Percentiles rank a stretch among this genome's conserved stretches.
These are phyloP conservation scores for Lactarius tabidus DNA, from an alignment of 768 basidiomycete genomes.

Conservation along the genomic window DNA sequence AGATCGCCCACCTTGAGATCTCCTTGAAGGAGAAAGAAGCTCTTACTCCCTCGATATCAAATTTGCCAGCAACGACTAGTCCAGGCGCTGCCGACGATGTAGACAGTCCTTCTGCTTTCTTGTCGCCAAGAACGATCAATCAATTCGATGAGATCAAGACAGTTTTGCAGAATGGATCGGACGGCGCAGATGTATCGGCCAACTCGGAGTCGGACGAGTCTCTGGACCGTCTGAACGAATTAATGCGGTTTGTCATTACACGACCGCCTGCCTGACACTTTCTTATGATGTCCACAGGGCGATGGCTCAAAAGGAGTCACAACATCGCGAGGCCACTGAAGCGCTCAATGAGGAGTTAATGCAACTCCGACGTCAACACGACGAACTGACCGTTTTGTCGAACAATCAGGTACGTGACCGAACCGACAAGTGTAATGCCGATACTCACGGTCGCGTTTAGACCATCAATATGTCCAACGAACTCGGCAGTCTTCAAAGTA, in stretches of 20 bases:
- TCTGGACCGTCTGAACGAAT: constrained; percentile 77
- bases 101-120: constrained; percentile 31
- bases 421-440: not conserved
- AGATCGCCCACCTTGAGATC: constrained; percentile 72
- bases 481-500: constrained; percentile 65
- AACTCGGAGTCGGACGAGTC: constrained; percentile 62
- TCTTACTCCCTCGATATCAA: constrained; percentile 1
- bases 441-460: constrained; percentile 36
- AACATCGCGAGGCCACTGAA: constrained; percentile 79
- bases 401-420: constrained; percentile 67
- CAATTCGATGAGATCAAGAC: constrained; percentile 73
- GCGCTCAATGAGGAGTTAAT: constrained; percentile 61
- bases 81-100: constrained; percentile 12
- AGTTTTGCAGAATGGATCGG: constrained; percentile 50
- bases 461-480: constrained; percentile 85
- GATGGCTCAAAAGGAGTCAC: constrained; percentile 96
- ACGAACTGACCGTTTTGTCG: constrained; percentile 75
- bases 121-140: constrained; percentile 69
- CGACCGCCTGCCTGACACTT: constrained; percentile 18
- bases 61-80: constrained; percentile 3
- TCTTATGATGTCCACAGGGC: constrained; percentile 48
- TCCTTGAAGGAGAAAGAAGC: constrained; percentile 41
- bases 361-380: constrained; percentile 72
- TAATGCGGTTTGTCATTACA: constrained; percentile 70
- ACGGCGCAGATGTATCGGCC: constrained; percentile 28